Conservation (phyloP, 2,329 filamentous ascomycete genomes). For the Lachnellula subtilissima region DNA sequence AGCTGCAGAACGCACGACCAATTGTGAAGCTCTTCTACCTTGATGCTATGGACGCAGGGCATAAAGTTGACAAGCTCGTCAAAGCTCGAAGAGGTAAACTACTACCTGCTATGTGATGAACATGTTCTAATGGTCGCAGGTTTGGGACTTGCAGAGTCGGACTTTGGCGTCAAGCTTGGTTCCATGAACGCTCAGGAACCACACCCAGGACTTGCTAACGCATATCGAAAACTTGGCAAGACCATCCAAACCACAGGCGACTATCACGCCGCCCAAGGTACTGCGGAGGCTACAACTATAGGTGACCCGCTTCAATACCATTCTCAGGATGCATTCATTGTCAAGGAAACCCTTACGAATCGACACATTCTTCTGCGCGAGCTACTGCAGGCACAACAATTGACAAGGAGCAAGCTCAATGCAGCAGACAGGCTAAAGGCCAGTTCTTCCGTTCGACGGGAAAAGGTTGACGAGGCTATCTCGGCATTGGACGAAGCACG, state of each 20-base stretch:
- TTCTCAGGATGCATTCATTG: slow-evolving; percentile 92
- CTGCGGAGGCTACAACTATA: slow-evolving; percentile 89
- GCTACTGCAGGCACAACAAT: slow-evolving; percentile 83
- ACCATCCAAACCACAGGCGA: slow-evolving; percentile 91
- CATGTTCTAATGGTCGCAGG: slow-evolving; percentile 50
- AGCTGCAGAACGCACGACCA: slow-evolving; percentile 83
- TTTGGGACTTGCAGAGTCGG: slow-evolving; percentile 84
- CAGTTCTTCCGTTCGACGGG: slow-evolving; percentile 78
- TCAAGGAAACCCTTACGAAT: slow-evolving; percentile 97
- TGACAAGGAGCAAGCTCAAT: slow-evolving; percentile 73
- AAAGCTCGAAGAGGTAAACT: slow-evolving; percentile 79
- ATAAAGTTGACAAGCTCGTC: slow-evolving; percentile 92
- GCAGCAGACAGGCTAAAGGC: slow-evolving; percentile 86
- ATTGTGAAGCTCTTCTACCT: slow-evolving; percentile 95
- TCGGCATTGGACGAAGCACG: slow-evolving; percentile 81
- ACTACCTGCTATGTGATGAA: slow-evolving; percentile 7
- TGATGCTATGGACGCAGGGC: slow-evolving; percentile 91
- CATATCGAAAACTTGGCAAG: slow-evolving; percentile 92
- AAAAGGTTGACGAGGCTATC: slow-evolving; percentile 99
- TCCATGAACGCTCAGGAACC: slow-evolving; percentile 86
- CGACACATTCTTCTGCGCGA: slow-evolving; percentile 94
- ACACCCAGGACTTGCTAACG: slow-evolving; percentile 79
- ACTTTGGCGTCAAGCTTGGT: slow-evolving; percentile 86
- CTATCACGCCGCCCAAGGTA: slow-evolving; percentile 93
- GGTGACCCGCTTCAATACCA: slow-evolving; percentile 93